Base-by-base conservation (phyloP, 139 green algal species). In the Chlamydomonas sp. region DNA sequence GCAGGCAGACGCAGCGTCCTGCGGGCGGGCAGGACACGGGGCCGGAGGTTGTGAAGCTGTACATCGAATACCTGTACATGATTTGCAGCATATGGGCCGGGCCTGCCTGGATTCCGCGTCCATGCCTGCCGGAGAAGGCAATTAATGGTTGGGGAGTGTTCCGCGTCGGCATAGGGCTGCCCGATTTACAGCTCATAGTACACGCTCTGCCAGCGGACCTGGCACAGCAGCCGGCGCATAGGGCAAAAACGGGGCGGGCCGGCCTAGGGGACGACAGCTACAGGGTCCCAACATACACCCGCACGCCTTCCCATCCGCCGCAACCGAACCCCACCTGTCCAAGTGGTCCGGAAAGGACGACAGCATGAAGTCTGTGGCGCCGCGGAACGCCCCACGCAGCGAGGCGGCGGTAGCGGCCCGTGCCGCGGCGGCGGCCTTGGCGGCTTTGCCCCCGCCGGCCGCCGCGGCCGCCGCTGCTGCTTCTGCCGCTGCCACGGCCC, bases 271-370 rank as follows among this genome's bases (percentile, higher is more conserved):
- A 49, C 31, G 31, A 49, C 31, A 49, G 31, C 31, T 49, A 49
- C 31, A 49, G 66, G 66, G 66, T 71, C 66, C 10, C 66, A 71
- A 3, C 16, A 12, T 3, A 61, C 77, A 57, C 60, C 60, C 17
- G 5, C 62, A 0, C 20, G 4, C 72, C 66, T 18, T 10, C 66
- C 66, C 66, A 14, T 14, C 10, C 66, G 12, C 66, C 66, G 12
- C 66, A 14, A 49, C 66, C 66, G 12, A 18, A 71, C 66, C 10
- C 3, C 76, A 77, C 61, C 80, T 81, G 87, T 97, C 95, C 20
- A 92, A 4, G 9, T 86, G 88, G 67, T 95, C 91, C 0, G 93
- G 93, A 77, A 97, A 97, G 84, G 93, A 94, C 0, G 85, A 82
- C 57, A 84, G 63, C 85, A 97, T 85, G 8, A 90, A 66, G 68